phyloP scores from a whole-genome alignment of 441 rosid species.

The Adansonia grandidieri region DNA sequence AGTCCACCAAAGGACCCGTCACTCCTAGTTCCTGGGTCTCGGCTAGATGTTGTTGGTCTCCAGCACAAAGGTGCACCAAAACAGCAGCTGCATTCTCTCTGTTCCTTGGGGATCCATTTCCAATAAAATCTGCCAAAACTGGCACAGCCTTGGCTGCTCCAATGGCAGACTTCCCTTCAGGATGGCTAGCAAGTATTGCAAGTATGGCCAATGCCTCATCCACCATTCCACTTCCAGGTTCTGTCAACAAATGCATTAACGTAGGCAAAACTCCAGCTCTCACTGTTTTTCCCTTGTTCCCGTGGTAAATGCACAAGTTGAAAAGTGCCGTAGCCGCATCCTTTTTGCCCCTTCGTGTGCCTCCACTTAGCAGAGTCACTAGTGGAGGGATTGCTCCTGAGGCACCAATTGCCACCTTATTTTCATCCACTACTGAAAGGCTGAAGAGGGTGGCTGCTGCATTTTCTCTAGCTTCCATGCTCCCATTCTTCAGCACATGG shows the following conservation, averaged over 20 bases:
- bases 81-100: conserved; percentile 95
- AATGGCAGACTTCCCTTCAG: conserved; percentile 82
- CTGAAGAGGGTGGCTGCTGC: conserved; percentile 98
- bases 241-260: conserved; percentile 70
- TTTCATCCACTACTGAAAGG: conserved; percentile 85
- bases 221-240: conserved; percentile 78
- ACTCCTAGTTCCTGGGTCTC: conserved; percentile 81
- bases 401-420: conserved; percentile 82
- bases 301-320: conserved; percentile 93
- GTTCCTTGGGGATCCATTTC: conserved; percentile 83
- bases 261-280: conserved; percentile 91
- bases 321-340: conserved; percentile 99
- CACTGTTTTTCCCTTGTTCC: conserved; percentile 94
- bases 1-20: conserved; percentile 65
- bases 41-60: conserved; percentile 65
- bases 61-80: conserved; percentile 82
- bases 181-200: conserved; percentile 86
- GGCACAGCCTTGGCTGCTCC: conserved; percentile 88
- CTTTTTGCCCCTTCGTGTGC: conserved; percentile 89
- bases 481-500: conserved; percentile 87
- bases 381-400: conserved; percentile 89
- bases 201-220: conserved; percentile 90
- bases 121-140: conserved; percentile 73
- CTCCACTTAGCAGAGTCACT: conserved; percentile 80
- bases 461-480: conserved; percentile 98